Evolutionary conservation across 768 basidiomycete species (phyloP), one percentile per base, ranked within the genome.

Genomic region (Hygrophoropsis aurantiaca): DNA sequence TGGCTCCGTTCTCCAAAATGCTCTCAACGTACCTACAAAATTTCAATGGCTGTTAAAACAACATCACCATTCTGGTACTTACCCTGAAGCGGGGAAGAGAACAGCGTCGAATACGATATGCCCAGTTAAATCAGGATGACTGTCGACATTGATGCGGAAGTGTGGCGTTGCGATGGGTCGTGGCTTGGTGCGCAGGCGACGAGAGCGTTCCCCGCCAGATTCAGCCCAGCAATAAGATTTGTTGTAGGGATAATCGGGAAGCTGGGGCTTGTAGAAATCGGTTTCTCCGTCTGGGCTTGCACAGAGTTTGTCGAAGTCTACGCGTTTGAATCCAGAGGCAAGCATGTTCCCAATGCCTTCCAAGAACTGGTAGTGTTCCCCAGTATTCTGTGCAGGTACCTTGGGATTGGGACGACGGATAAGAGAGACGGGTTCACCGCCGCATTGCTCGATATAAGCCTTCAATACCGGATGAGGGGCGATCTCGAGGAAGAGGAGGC

Each of bases 381-480:
- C 66, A 11, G 66, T 58, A 32, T 66, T 67, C 45, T 64, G 62
- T 0, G 58, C 57, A 10, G 61, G 62, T 0, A 54, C 49, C 36
- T 65, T 65, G 35, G 55, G 52, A 45, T 59, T 58, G n/a, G 67
- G 67, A 25, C 67, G 68, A 19, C 61, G 65, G 24, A 66, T 54
- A 19, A 66, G 50, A 15, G 49, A 48, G 24, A 66, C 51, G 7
- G 59, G 47, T 30, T 65, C 62, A 8, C 65, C 68, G 2, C 67
- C 66, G 18, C 66, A 64, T 10, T 69, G 66, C 40, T 66, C 65
- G 34, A 68, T 27, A 40, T 64, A 68, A 9, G 58, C 57, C 43
- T 67, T 64, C 52, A 68, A 51, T n/a, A 68, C 66, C 5, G 66
- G 66, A 34, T 68, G 66, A 2, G 66, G 66, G 0, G 64, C 58